Conservation (phyloP, 2,329 filamentous ascomycete genomes). For the Pseudocercospora pini-densiflorae region DNA sequence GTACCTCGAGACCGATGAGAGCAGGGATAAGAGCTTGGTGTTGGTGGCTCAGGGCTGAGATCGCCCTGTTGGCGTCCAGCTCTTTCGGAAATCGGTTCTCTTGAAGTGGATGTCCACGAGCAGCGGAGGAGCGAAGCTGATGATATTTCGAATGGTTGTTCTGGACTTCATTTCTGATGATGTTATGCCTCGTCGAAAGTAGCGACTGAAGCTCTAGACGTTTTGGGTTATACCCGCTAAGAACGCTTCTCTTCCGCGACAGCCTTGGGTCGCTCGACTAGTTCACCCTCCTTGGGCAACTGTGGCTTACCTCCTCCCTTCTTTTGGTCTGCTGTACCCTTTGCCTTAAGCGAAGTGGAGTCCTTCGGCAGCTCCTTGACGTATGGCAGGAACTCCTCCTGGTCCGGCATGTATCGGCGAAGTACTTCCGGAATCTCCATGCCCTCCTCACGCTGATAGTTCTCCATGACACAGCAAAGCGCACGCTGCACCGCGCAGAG, state of each 20-base stretch:
- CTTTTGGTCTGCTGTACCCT: constrained; percentile 33
- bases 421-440: constrained; percentile 81
- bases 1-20: no score
- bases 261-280: constrained; percentile 41
- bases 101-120: no score
- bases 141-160: no score
- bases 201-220: no score
- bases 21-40: no score
- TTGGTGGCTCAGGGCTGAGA: no score
- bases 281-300: constrained; percentile 37
- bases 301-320: constrained; percentile 32
- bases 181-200: no score
- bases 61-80: no score
- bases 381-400: constrained; percentile 87
- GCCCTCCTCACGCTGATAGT: constrained; percentile 90
- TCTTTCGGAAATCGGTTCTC: no score
- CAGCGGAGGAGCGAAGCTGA: no score
- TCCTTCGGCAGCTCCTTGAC: constrained; percentile 84
- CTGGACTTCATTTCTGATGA: no score
- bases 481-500: constrained; percentile 90
- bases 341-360: constrained; percentile 64
- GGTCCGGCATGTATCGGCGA: constrained; percentile 86
- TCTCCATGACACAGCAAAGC: constrained; percentile 93
- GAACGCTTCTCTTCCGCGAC: constrained; percentile 36
- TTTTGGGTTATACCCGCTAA: no score